Evolutionary conservation across 2,329 filamentous ascomycete genomes (phyloP), one percentile per base, ranked within the genome.

Genomic region (Diaporthe longicolla): DNA sequence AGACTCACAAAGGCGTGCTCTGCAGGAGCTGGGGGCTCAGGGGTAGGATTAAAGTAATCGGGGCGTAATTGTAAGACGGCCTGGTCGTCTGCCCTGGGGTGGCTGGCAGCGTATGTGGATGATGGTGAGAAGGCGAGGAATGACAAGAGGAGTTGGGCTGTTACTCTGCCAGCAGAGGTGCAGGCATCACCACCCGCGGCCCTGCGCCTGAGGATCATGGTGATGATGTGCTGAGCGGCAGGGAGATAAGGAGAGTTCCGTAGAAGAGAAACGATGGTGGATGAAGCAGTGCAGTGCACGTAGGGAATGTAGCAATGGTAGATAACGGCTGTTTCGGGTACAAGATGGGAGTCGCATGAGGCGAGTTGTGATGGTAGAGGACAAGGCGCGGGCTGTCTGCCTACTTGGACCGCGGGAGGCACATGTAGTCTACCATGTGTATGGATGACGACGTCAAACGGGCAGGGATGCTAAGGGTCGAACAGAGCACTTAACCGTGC

Each of bases 101-200:
- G 78, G 75, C 80, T 77, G 70, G 79, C 76, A 74, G 80, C 77
- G 72, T 79, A 78, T 24, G 82, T 82, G 61, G 83, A 82, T 58
- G 85, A 79, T 26, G 86, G 84, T 26, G 89, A 86, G 78, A 91
- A 83, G 77, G 91, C 90, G 70, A 95, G 88, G 83, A 94, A 91
- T 32, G 91, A 92, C 76, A 94, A 83, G 74, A 94, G 84, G 63
- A 93, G 82, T 57, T 87, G 86, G 71, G 91, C 89, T 19, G 92
- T 92, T 77, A 93, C 89, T 84, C 89, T 89, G 82, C 88, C 88
- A 71, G 89, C 85, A 79, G 92, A 93, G 77, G 82, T 84, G 84
- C 88, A 90, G 72, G 76, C 77, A 72, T 76, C 74, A 70, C 61
- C 61, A 77, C 79, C 78, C 43, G 75, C 73, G 70, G 77, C 78